Evolutionary conservation across 129 eudicot genomes (phyloP), one percentile per base, ranked within the genome.

Genomic region (Tanacetum coccineum): DNA sequence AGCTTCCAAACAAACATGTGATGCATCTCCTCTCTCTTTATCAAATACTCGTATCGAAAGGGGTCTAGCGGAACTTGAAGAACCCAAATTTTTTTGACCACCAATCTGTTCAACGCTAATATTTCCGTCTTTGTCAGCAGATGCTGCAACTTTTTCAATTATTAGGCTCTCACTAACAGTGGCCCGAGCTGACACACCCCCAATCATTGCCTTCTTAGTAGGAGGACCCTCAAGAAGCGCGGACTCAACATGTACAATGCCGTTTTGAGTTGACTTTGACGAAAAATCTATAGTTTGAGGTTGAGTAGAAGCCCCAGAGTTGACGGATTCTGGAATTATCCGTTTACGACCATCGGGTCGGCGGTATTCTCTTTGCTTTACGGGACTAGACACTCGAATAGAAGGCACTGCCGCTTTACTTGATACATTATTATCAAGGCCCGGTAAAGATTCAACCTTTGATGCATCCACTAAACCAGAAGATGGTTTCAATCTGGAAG

Each of bases 331-430:
- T 13, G 99, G 99, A 63, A 94, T 87, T 67, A 94, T 94, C 78
- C 99, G 84, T 78, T 89, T 94, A 49, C 99, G 83, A 4, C 99
- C 99, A 81, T 94, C 97, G 0, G 99, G 85, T 3, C 97, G 90
- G 18, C 99, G 87, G 61, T 94, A 94, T 71, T 89, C 99, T 80
- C 87, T 81, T 72, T 94, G 99, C 81, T 87, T 94, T 49, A 94
- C 97, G 5, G 97, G 99, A 78, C 87, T 89, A 12, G 92, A 78
- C 55, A 77, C 78, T 30, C 85, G 82, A 21, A 78, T 51, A 49
- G 88, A 50, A 51, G 75, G 55, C 17, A 19, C 6, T 14, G 50
- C 70, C 57, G 64, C 72, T 80, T 87, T 89, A 66, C 72, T 84
- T 64, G 78, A 42, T 28, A 74, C 78, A 51, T 83, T 86, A 53